phyloP scores from a whole-genome alignment of 768 basidiomycete species.

The Calocybe cyanea region DNA sequence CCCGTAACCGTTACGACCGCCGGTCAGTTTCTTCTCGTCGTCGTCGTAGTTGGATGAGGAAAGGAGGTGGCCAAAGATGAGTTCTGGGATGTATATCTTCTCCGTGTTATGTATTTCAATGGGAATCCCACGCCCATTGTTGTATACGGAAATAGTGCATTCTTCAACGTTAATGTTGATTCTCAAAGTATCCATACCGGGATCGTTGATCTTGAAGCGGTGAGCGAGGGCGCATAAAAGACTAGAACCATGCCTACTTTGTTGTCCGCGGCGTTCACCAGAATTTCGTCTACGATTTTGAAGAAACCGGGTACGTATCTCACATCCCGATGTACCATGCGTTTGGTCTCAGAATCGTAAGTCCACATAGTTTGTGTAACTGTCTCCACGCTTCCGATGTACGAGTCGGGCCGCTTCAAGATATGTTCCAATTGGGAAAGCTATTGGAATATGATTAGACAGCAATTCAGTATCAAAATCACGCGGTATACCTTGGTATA shows the following conservation, averaged over 20 bases:
- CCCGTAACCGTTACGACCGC: constrained; percentile 97
- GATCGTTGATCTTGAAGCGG: constrained; percentile 75
- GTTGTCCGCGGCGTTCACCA: constrained; percentile 99
- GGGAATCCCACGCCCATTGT: constrained; percentile 95
- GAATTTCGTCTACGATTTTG: constrained; percentile 99
- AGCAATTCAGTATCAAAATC: background rate
- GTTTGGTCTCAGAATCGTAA: constrained; percentile 78
- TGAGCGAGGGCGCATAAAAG: background rate
- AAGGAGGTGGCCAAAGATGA: constrained; percentile 94
- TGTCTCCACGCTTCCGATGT: constrained; percentile 94
- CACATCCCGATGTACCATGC: constrained; percentile 78
- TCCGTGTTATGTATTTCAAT: constrained; percentile 93
- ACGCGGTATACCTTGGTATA: constrained; percentile 85
- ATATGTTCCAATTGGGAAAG: constrained; percentile 94
- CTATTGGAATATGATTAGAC: constrained; percentile 35
- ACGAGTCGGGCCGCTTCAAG: constrained; percentile 87
- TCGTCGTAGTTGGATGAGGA: constrained; percentile 98
- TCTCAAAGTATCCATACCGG: constrained; percentile 88
- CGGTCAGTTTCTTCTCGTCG: constrained; percentile 96
- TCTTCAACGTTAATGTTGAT: constrained; percentile 82
- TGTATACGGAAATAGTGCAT: constrained; percentile 86
- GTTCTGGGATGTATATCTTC: constrained; percentile 92
- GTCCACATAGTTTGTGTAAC: constrained; percentile 92
- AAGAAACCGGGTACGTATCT: constrained; percentile 97
- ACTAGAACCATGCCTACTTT: constrained; percentile 53